phyloP scores from a whole-genome alignment of 2,329 filamentous ascomycete genomes.

The Mycocentrospora acerina region DNA sequence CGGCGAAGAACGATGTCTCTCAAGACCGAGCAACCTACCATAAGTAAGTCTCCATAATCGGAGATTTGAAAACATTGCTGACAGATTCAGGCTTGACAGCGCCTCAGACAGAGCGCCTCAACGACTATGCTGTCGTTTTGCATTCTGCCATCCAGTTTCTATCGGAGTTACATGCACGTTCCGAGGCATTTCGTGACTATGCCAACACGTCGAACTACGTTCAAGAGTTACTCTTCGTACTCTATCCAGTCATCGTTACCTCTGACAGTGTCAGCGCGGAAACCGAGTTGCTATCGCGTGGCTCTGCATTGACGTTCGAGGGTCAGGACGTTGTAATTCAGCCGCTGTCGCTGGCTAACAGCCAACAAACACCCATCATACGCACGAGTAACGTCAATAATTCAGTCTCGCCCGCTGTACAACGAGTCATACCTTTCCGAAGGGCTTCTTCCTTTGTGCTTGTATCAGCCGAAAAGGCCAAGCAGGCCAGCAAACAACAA shows the following conservation, averaged over 20 bases:
- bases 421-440: conserved; percentile 64
- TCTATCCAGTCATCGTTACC: conserved; percentile 88
- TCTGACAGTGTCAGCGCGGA: conserved; percentile 81
- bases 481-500: conserved; percentile 57
- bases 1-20: conserved; percentile 68
- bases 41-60: conserved; percentile 24
- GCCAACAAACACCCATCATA: conserved; percentile 65
- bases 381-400: conserved; percentile 64
- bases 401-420: conserved; percentile 33
- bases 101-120: conserved; percentile 44
- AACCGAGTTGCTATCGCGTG: conserved; percentile 81
- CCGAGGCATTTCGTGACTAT: conserved; percentile 78
- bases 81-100: conserved; percentile 31
- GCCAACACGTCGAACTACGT: conserved; percentile 77
- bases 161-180: conserved; percentile 74
- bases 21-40: conserved; percentile 54
- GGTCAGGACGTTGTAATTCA: conserved; percentile 82
- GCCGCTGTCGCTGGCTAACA: conserved; percentile 65
- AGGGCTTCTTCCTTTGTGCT: conserved; percentile 91
- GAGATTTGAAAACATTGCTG: conserved; percentile 2
- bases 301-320: conserved; percentile 80
- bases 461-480: conserved; percentile 69
- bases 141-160: conserved; percentile 79
- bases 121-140: conserved; percentile 65
- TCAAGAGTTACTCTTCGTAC: conserved; percentile 72